phyloP scores from a whole-genome alignment of 2,329 filamentous ascomycete species.

The Trichoderma arundinaceum region DNA sequence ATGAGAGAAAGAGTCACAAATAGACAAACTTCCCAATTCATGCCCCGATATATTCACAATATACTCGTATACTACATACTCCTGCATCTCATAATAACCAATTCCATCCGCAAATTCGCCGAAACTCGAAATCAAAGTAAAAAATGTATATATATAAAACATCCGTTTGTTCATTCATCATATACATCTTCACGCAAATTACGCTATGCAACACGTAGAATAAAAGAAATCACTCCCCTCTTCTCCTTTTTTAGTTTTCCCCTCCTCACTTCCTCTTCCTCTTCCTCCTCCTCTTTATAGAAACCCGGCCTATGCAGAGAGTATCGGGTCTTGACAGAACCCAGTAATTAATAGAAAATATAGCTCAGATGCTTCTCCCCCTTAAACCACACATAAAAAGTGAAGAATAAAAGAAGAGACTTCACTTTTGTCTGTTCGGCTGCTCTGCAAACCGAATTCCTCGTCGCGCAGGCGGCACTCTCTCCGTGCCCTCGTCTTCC shows the following conservation, averaged over 20 bases:
- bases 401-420: background rate
- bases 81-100: background rate
- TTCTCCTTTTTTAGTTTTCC: background rate
- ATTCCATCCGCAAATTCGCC: background rate
- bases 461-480: slow-evolving; percentile 58
- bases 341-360: slow-evolving; percentile 2
- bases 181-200: slow-evolving; percentile 10
- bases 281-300: background rate
- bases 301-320: slow-evolving; percentile 5
- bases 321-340: background rate
- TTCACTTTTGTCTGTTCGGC: slow-evolving; percentile 25
- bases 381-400: background rate
- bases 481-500: slow-evolving; percentile 60
- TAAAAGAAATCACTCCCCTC: background rate
- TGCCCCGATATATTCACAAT: background rate
- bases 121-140: background rate
- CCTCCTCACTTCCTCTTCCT: background rate
- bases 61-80: background rate
- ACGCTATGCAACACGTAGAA: slow-evolving; percentile 10
- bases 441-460: slow-evolving; percentile 67
- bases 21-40: background rate
- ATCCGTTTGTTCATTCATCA: background rate
- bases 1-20: too few species aligned
- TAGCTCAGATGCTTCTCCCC: background rate
- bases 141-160: background rate